Percentiles rank a stretch among this genome's conserved stretches.
phyloP scores from a whole-genome alignment of 805 yeast species.

The Starmera caribaea region DNA sequence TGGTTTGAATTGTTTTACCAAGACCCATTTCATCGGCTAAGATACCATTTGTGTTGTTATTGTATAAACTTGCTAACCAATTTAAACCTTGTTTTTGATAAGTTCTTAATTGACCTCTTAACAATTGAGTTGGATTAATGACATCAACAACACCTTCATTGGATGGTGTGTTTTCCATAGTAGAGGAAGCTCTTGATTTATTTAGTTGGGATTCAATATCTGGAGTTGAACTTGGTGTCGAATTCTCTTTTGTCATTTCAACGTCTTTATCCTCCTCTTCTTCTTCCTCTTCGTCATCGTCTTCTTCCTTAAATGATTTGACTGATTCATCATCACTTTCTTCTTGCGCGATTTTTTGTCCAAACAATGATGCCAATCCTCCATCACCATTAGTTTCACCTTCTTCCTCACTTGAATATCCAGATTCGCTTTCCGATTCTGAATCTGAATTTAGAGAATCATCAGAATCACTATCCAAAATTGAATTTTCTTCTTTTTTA shows the following conservation, averaged over 20 bases:
- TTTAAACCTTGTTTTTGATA: constrained; percentile 95
- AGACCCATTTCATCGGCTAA: constrained; percentile 99
- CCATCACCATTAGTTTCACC: constrained; percentile 6
- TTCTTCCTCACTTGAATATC: constrained; percentile 7
- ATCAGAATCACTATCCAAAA: constrained; percentile 21
- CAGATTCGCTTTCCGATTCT: constrained; percentile 18
- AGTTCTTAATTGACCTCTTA: constrained; percentile 76
- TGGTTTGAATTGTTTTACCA: constrained; percentile 95
- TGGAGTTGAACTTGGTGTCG: constrained; percentile 28
- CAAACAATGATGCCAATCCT: constrained; percentile 29
- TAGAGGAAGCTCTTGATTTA: neutral
- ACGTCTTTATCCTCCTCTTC: constrained; percentile 10
- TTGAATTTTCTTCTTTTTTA: constrained; percentile 11
- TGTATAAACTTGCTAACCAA: constrained; percentile 92
- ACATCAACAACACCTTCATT: constrained; percentile 51
- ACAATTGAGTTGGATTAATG: constrained; percentile 56
- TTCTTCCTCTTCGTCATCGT: constrained; percentile 11
- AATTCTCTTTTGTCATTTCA: constrained; percentile 7
- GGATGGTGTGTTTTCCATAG: constrained; percentile 3
- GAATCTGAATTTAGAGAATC: constrained; percentile 19
- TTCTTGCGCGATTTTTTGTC: constrained; percentile 15
- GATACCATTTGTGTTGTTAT: constrained; percentile 90
- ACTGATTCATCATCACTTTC: constrained; percentile 29
- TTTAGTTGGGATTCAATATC: constrained; percentile 16
- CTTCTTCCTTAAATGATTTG: constrained; percentile 18